Conservation (phyloP, 2,329 filamentous ascomycete genomes). For the Alternaria ventricosa region DNA sequence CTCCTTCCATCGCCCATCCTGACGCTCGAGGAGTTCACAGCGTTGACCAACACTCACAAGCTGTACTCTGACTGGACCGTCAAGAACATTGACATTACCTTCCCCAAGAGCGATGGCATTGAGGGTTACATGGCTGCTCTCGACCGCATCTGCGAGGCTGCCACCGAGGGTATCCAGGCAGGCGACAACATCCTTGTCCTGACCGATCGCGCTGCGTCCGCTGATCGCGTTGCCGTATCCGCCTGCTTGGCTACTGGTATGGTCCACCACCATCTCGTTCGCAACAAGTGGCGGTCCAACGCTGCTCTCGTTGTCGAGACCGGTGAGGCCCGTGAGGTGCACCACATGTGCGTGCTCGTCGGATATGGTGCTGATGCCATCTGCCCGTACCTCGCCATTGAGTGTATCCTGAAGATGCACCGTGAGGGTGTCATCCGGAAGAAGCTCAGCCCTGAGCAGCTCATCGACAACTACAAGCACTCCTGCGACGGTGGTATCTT, state of each 20-base stretch:
- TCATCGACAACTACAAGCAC: conserved; percentile 96
- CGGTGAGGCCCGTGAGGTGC: conserved; percentile 93
- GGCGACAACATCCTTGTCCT: conserved; percentile 86
- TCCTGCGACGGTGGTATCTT: conserved; percentile 95
- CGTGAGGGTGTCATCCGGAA: conserved; percentile 91
- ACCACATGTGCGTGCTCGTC: conserved; percentile 98
- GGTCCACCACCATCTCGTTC: conserved; percentile 93
- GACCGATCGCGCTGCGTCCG: conserved; percentile 84
- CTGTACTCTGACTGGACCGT: conserved; percentile 83
- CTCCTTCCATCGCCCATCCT: conserved; percentile 88
- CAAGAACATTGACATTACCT: conserved; percentile 90
- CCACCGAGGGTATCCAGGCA: conserved; percentile 81
- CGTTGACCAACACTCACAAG: conserved; percentile 76
- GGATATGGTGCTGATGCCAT: conserved; percentile 94
- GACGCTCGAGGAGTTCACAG: conserved; percentile 89
- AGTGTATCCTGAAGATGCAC: conserved; percentile 97
- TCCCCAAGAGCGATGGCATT: conserved; percentile 82
- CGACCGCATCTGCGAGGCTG: conserved; percentile 85
- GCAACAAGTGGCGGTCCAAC: conserved; percentile 93
- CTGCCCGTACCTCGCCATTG: conserved; percentile 93
- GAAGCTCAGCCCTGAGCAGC: conserved; percentile 78
- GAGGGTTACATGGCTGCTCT: conserved; percentile 86
- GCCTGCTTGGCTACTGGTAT: conserved; percentile 87
- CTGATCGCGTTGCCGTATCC: conserved; percentile 83
- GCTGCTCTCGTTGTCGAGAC: conserved; percentile 89